Conservation (phyloP, 2,329 filamentous ascomycete species). For the Penicillium nordicum region DNA sequence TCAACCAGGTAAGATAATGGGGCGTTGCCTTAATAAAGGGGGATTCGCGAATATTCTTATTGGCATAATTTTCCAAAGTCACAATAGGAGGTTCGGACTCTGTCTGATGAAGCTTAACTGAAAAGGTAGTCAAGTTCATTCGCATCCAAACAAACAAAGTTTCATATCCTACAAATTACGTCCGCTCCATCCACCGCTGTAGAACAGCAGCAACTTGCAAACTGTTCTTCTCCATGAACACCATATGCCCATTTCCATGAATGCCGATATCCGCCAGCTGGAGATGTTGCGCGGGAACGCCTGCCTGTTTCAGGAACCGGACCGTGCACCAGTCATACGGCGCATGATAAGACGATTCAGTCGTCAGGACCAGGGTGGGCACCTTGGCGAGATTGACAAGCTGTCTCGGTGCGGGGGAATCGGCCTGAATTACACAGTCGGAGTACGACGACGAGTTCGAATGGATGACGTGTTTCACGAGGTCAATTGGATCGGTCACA, state of each 20-base stretch:
- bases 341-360: slow-evolving; percentile 51
- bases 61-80: no score
- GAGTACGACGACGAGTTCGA: slow-evolving; percentile 24
- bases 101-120: no score
- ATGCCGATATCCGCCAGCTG: slow-evolving; percentile 44
- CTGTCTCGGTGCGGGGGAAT: slow-evolving; percentile 37
- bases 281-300: slow-evolving; percentile 45
- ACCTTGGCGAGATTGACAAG: slow-evolving; percentile 50
- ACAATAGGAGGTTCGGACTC: no score
- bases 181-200: slow-evolving; percentile 37
- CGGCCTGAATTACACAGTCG: slow-evolving; percentile 39
- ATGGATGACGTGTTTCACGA: slow-evolving; percentile 26
- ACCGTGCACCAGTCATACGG: slow-evolving; percentile 55
- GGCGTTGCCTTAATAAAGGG: no score
- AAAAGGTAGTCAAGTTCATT: no score
- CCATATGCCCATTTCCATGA: slow-evolving; percentile 54
- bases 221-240: slow-evolving; percentile 56
- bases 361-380: slow-evolving; percentile 49
- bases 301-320: slow-evolving; percentile 51
- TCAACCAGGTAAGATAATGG: no score
- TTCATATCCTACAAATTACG: not conserved
- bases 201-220: slow-evolving; percentile 27
- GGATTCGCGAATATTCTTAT: no score
- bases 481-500: slow-evolving; percentile 38
- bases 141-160: not conserved